Base-by-base conservation (phyloP, 768 basidiomycete genomes). In the Ramaria sp. region DNA sequence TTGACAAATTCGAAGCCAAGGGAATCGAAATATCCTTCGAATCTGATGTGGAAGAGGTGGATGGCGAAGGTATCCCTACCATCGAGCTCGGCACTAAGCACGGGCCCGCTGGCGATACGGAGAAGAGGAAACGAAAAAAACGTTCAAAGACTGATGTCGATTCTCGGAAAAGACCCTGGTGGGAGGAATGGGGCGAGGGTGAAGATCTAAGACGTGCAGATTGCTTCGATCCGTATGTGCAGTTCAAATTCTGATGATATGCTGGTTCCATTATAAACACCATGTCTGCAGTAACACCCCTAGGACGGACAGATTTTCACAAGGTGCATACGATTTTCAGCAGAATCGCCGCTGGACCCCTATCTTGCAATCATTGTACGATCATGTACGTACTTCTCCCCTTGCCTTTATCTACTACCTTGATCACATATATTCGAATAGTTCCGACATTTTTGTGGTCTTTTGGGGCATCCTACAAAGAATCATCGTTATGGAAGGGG, bases 21-120 rank as follows among this genome's bases (percentile, higher is more conserved):
- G 84, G 83, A 7, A 82, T 85, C 58, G 71, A 73, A 56, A 70
- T 79, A 54, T 20, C 36, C n/a, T 64, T 69, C n/a, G 72, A 72
- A 36, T 59, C 63, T n/a, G 61, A 58, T 4, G 62, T 65, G 1
- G 66, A 65, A 3, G 86, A 90, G 66, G 67, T 78, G 48, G 88
- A 91, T 62, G 78, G 75, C 0, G 63, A 77, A 1, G 85, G 83
- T 9, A 77, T 88, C 50, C 79, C 81, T 0, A 89, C 88, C 12
- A 68, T 88, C 22, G 62, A 69, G 36, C 67, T 86, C 53, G 65
- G 65, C 27, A 67, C 69, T 32, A 76, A 73, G 49, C 87, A 89
- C 60, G 58, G 66, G 52, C 77, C 78, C 56, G 82, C 81, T 66
- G 79, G 77, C 45, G 75, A 75, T 56, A 71, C 75, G 27, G 74